Conservation (phyloP, 2,329 filamentous ascomycete species). For the Hypoxylon sp. region DNA sequence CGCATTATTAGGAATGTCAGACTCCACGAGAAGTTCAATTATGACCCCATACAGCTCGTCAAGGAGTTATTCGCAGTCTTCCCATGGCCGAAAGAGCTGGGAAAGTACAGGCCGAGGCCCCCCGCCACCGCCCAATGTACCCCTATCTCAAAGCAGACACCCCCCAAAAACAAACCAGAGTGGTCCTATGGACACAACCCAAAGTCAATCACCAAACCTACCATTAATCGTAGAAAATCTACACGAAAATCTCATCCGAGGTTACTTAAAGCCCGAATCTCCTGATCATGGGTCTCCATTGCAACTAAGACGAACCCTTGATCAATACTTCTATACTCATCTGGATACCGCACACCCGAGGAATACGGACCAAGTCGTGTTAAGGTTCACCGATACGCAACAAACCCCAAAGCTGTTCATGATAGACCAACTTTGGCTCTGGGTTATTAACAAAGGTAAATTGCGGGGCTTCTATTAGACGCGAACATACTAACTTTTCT, state of each 20-base stretch:
- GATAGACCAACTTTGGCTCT: conserved; percentile 15
- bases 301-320: conserved; percentile 9
- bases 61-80: not conserved
- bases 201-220: not conserved
- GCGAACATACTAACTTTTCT: not conserved
- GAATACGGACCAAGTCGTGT: conserved; percentile 10
- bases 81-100: not conserved
- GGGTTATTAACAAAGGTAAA: conserved; percentile 8
- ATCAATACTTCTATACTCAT: conserved; percentile 16
- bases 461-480: not conserved
- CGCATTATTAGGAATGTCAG: not conserved
- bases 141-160: not conserved
- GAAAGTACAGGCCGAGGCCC: not conserved
- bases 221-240: not conserved
- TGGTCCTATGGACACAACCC: not conserved
- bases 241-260: conserved; percentile 5
- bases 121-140: not conserved
- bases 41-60: not conserved
- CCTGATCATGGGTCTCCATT: not conserved
- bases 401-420: conserved; percentile 3
- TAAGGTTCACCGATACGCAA: not conserved
- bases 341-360: conserved; percentile 1
- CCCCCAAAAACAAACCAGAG: not conserved
- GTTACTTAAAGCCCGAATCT: conserved; percentile 1
- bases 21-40: not conserved